Evolutionary conservation across 768 basidiomycete species (phyloP).

Genomic region (Clitopilus passeckerianus): DNA sequence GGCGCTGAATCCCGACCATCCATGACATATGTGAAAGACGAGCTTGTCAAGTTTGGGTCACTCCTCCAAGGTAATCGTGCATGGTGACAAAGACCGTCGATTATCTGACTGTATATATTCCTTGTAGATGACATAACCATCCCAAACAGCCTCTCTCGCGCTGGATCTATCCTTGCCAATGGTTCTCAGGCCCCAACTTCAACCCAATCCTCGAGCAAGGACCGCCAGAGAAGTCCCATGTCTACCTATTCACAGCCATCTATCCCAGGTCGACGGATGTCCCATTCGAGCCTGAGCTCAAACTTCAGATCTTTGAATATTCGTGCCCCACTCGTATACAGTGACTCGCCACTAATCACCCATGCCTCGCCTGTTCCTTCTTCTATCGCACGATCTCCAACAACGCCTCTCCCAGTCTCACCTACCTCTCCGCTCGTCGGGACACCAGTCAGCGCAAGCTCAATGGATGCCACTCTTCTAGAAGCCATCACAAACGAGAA

Average conservation of each 20-base stretch:
- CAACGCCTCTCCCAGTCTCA: neutral
- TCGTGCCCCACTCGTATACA: neutral
- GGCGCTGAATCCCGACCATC: constrained; percentile 33
- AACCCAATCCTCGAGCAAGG: neutral
- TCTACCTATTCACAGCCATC: neutral
- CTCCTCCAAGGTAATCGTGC: constrained; percentile 11
- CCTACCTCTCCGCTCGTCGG: neutral
- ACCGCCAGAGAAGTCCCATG: neutral
- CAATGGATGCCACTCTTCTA: constrained; percentile 6
- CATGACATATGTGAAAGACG: constrained; percentile 25
- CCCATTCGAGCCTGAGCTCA: neutral
- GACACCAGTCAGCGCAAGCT: neutral
- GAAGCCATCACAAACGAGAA: constrained; percentile 19
- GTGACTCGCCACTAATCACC: too few species aligned
- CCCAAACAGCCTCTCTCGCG: neutral
- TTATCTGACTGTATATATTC: neutral
- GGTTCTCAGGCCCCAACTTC: neutral
- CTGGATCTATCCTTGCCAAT: neutral
- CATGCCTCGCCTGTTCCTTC: neutral
- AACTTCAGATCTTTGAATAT: constrained; percentile 11
- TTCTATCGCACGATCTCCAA: neutral
- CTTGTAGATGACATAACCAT: neutral
- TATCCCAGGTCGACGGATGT: neutral
- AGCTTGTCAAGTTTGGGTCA: constrained; percentile 11
- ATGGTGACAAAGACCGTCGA: neutral